Evolutionary conservation across 768 basidiomycete genomes (phyloP).

Genomic region (Ramaria rubella): DNA sequence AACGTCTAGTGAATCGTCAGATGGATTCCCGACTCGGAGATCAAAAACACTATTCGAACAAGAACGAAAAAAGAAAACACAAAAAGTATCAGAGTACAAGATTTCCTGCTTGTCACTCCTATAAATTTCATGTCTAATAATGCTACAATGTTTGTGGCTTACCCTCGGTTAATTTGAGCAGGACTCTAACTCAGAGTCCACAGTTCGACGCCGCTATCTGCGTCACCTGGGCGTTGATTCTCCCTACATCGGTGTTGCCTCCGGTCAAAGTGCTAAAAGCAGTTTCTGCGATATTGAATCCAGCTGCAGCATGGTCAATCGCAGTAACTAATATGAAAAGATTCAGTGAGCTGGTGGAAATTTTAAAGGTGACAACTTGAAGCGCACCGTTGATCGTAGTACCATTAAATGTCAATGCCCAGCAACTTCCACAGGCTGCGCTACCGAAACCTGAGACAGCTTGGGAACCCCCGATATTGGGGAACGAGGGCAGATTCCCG

Average conservation of each 20-base stretch:
- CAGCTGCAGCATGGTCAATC: slow-evolving; percentile 23
- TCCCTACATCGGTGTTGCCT: slow-evolving; percentile 42
- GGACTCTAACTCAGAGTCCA: slow-evolving; percentile 42
- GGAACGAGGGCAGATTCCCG: slow-evolving; percentile 32
- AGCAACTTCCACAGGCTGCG: slow-evolving; percentile 25
- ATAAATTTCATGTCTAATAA: too few relatives aligned
- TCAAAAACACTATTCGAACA: too few relatives aligned
- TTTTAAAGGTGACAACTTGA: background rate
- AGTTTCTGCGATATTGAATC: slow-evolving; percentile 43
- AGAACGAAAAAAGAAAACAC: too few relatives aligned
- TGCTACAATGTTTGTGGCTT: too few relatives aligned
- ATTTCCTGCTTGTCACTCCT: too few relatives aligned
- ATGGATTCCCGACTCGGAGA: too few relatives aligned
- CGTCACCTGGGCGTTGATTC: slow-evolving; percentile 37
- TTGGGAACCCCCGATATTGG: slow-evolving; percentile 32
- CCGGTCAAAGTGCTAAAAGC: slow-evolving; percentile 53
- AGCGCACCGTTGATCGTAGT: slow-evolving; percentile 14
- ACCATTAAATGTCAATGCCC: slow-evolving; percentile 21
- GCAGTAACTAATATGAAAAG: slow-evolving; percentile 13
- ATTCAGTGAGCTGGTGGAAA: background rate
- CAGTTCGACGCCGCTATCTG: slow-evolving; percentile 44
- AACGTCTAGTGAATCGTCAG: too few relatives aligned
- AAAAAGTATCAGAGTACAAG: too few relatives aligned
- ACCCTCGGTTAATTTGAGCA: too few relatives aligned
- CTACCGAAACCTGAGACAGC: slow-evolving; percentile 24